Evolutionary conservation across 495 filamentous ascomycete species (phyloP).

Genomic region (Aspergillus bridgeri): DNA sequence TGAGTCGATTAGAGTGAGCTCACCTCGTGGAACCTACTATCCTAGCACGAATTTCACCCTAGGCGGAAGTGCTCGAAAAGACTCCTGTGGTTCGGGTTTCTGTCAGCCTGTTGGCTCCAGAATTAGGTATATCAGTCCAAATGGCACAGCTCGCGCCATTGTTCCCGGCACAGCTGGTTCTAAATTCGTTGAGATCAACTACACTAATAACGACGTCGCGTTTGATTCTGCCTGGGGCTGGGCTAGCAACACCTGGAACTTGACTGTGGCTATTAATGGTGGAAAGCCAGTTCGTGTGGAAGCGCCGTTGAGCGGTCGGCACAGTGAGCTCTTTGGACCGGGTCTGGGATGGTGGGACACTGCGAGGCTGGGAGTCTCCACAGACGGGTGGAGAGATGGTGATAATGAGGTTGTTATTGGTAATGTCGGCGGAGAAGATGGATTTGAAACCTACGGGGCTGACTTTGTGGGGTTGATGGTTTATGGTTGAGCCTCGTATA

Average conservation of each 20-base stretch:
- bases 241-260: constrained; percentile 44
- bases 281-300: constrained; percentile 38
- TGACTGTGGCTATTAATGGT: constrained; percentile 45
- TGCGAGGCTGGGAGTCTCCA: constrained; percentile 38
- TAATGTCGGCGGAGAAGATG: constrained; percentile 30
- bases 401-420: constrained; percentile 38
- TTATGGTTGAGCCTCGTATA: neutral
- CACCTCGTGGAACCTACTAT: constrained; percentile 35
- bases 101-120: constrained; percentile 43
- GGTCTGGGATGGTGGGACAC: constrained; percentile 49
- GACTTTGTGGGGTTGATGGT: constrained; percentile 39
- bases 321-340: constrained; percentile 42
- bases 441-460: constrained; percentile 32
- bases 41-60: constrained; percentile 34
- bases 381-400: constrained; percentile 42
- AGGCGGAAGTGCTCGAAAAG: constrained; percentile 25
- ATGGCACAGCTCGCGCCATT: constrained; percentile 21
- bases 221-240: constrained; percentile 39
- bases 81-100: constrained; percentile 27
- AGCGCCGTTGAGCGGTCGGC: constrained; percentile 45
- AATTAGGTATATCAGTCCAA: constrained; percentile 29
- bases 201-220: constrained; percentile 51
- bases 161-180: constrained; percentile 25
- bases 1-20: constrained; percentile 23
- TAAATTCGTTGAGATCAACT: constrained; percentile 45